A percentile compares a stretch with the other conserved stretches of the same genome.
phyloP scores from a whole-genome alignment of 768 basidiomycete species.

The Pulveroboletus sp. region DNA sequence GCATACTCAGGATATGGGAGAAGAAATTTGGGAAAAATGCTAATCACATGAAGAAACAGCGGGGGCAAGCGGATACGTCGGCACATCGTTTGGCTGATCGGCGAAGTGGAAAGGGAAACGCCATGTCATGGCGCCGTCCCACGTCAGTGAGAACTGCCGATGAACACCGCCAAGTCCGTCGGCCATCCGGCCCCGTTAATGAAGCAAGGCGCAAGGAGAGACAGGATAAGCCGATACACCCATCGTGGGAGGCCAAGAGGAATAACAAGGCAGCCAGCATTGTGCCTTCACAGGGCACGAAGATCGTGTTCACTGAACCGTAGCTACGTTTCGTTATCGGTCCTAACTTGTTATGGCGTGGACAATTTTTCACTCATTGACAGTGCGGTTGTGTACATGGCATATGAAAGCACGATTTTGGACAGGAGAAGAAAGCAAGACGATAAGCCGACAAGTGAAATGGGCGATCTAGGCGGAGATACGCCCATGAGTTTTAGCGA shows the following conservation, averaged over 20 bases:
- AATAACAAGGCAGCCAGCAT: slow-evolving; percentile 67
- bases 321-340: slow-evolving; percentile 5
- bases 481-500: neutral
- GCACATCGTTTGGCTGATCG: slow-evolving; percentile 17
- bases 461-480: neutral
- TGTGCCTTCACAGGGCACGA: slow-evolving; percentile 73
- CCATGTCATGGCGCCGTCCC: neutral
- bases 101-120: slow-evolving; percentile 14
- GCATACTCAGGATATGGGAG: slow-evolving; percentile 82
- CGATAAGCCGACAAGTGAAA: neutral
- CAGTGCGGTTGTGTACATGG: neutral
- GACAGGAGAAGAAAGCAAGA: too few species aligned
- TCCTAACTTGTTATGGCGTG: neutral
- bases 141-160: neutral
- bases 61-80: slow-evolving; percentile 20
- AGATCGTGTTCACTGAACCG: slow-evolving; percentile 59
- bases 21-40: slow-evolving; percentile 91
- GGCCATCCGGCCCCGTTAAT: neutral
- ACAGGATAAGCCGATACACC: slow-evolving; percentile 59
- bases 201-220: neutral
- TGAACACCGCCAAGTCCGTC: neutral
- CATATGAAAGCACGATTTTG: neutral
- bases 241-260: slow-evolving; percentile 95
- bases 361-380: neutral
- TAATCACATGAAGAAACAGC: slow-evolving; percentile 80